Conservation (phyloP, 306 rosid species). For the Glycine tomentella region DNA sequence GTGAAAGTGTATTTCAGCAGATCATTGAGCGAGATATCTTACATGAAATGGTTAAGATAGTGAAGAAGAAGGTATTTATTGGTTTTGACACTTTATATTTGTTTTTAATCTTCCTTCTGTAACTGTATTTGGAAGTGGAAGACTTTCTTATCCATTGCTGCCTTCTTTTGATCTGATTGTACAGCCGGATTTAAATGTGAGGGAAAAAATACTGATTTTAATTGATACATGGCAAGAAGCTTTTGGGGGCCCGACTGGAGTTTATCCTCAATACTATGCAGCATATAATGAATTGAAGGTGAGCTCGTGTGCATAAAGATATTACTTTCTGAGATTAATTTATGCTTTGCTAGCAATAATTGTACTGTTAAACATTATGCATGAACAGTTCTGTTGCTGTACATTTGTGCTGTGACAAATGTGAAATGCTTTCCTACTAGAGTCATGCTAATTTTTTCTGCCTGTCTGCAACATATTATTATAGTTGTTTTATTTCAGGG, state of each 20-base stretch:
- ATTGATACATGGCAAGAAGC: slow-evolving; percentile 99
- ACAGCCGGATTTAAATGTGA: slow-evolving; percentile 94
- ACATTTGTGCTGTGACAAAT: not conserved
- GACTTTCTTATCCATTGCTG: slow-evolving; percentile 39
- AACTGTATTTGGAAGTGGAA: slow-evolving; percentile 24
- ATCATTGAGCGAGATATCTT: slow-evolving; percentile 89
- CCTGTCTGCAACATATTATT: slow-evolving; percentile 14
- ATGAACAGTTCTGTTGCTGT: slow-evolving; percentile 28
- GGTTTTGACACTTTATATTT: slow-evolving; percentile 31
- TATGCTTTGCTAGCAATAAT: slow-evolving; percentile 30
- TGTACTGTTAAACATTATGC: not conserved
- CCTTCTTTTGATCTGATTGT: slow-evolving; percentile 51
- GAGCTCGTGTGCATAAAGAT: slow-evolving; percentile 27
- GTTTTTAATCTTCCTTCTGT: slow-evolving; percentile 39
- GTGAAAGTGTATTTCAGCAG: slow-evolving; percentile 85
- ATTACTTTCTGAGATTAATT: slow-evolving; percentile 24
- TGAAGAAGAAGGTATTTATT: slow-evolving; percentile 85
- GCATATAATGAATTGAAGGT: slow-evolving; percentile 92
- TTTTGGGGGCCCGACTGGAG: slow-evolving; percentile 81
- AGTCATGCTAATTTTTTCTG: slow-evolving; percentile 28
- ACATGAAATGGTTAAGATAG: slow-evolving; percentile 96
- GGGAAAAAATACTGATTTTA: slow-evolving; percentile 86
- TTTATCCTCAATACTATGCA: slow-evolving; percentile 85
- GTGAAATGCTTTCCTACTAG: slow-evolving; percentile 6
- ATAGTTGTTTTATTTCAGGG: slow-evolving; percentile 27